phyloP scores from a whole-genome alignment of 192 early-diverging fungal genomes.

The Coemansia sp. region DNA sequence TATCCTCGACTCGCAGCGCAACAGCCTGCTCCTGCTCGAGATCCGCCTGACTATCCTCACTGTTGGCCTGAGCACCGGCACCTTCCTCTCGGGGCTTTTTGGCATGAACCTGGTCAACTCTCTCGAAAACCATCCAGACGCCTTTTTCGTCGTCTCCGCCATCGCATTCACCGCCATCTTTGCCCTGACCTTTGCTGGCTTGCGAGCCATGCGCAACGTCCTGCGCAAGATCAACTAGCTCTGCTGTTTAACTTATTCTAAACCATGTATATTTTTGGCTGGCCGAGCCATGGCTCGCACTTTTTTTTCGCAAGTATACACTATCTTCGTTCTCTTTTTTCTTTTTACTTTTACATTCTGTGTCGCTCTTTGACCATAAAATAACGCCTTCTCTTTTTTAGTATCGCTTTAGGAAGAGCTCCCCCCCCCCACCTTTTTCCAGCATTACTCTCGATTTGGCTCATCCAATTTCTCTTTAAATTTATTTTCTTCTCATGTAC shows the following conservation, averaged over 20 bases:
- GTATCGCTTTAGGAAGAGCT: too few relatives aligned
- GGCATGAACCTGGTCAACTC: constrained; percentile 87
- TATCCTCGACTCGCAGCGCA: constrained; percentile 80
- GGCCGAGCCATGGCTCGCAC: background rate
- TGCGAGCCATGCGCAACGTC: constrained; percentile 51
- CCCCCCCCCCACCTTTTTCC: background rate
- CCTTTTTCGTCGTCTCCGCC: constrained; percentile 64
- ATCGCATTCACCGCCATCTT: constrained; percentile 45
- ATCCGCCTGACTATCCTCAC: constrained; percentile 78
- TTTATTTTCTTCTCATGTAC: constrained; percentile 23
- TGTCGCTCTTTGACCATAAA: background rate
- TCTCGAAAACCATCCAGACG: constrained; percentile 67
- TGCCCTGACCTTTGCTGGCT: constrained; percentile 30
- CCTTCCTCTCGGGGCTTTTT: constrained; percentile 73
- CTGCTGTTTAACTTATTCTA: too few relatives aligned
- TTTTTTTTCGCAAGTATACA: too few relatives aligned
- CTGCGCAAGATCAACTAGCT: constrained; percentile 38
- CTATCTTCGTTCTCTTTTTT: background rate
- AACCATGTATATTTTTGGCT: background rate
- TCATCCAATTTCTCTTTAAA: constrained; percentile 7
- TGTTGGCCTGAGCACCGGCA: constrained; percentile 69
- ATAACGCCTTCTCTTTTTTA: background rate
- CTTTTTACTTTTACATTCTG: background rate
- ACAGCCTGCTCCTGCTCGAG: constrained; percentile 82
- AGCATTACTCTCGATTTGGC: background rate